A percentile compares a stretch with the other conserved stretches of the same genome.
Conservation (phyloP, 495 filamentous ascomycete genomes). For the Aspergillus carlsbadensis region DNA sequence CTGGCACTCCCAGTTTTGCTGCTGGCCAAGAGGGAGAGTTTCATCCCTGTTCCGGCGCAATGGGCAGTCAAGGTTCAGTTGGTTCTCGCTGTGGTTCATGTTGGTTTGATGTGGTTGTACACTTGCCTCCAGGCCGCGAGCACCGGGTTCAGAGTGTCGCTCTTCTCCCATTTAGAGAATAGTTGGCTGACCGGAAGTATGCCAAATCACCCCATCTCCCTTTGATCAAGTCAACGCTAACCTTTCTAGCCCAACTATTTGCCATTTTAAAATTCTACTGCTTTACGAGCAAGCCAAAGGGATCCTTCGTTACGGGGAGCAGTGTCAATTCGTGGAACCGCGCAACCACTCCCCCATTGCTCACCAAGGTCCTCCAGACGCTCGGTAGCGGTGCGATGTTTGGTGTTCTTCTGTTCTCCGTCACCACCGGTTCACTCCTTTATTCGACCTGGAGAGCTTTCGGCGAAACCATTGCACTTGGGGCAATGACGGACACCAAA, state of each 20-base stretch:
- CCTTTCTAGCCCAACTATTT: constrained; percentile 32
- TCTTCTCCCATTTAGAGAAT: constrained; percentile 35
- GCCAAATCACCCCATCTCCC: no score
- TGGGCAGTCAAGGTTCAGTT: constrained; percentile 18
- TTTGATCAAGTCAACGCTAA: no score
- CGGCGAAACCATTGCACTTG: no score
- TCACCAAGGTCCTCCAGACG: no score
- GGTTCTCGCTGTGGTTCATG: constrained; percentile 14
- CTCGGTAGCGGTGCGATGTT: no score
- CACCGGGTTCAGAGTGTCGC: constrained; percentile 18
- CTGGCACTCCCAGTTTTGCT: constrained; percentile 24
- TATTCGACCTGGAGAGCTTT: no score
- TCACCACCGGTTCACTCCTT: no score
- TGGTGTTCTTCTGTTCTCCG: no score
- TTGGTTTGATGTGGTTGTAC: constrained; percentile 28
- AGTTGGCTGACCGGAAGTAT: constrained; percentile 35
- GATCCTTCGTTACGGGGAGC: constrained; percentile 41
- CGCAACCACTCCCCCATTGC: no score
- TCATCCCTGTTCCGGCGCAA: constrained; percentile 17
- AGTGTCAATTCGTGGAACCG: constrained; percentile 29
- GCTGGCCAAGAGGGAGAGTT: constrained; percentile 5
- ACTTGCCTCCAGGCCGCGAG: constrained; percentile 23
- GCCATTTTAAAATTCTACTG: constrained; percentile 30
- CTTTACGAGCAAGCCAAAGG: constrained; percentile 31
- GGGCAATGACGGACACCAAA: no score